Evolutionary conservation across 176 grass and related monocot species (phyloP), one percentile per base, ranked within the genome.

Genomic region (Hordeum vulgare): DNA sequence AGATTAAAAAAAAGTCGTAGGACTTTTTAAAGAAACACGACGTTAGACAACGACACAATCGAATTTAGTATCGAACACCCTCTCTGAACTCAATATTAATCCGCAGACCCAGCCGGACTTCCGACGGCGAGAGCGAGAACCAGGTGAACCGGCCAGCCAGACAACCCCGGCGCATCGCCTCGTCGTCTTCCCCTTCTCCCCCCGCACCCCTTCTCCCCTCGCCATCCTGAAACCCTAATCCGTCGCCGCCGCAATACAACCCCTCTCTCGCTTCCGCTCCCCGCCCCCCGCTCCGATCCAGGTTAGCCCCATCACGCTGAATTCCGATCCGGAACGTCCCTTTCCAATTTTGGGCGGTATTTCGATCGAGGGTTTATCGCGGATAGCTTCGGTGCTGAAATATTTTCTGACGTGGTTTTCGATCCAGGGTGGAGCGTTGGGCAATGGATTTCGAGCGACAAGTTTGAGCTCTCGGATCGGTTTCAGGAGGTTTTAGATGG

Each of bases 171-270:
- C 71, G 81, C 70, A 24, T 60, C 81, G 59, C 71, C 61, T 71
- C 80, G 54, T 82, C 40, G 26, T 53, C 66, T 41, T 37, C 58
- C 31, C 20, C 75, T 8, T 20, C 68, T 6, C 40, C 12, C 80
- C 6, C 39, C 20, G 35, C 71, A 8, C 28, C 79, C 74, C 25
- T 14, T 74, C 72, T 20, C 51, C 74, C 23, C 75, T 37, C 75
- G 81, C 87, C 76, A 80, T 80, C 68, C 81, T 69, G 44, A 83
- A 89, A 80, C 68, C 87, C 87, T 89, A 89, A 80, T n/a, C 35
- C 34, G 1, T 20, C 81, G 47, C 25, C 60, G 81, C 81, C 45
- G 76, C 87, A 35, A 75, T 27, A 60, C 47, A 68, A 75, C 27
- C 68, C 3, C 81, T 20, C 76, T 60, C 11, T 81, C 47, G 35